Evolutionary conservation across 2,329 filamentous ascomycete species (phyloP).

Genomic region (Ophiostoma himal-ulmi): DNA sequence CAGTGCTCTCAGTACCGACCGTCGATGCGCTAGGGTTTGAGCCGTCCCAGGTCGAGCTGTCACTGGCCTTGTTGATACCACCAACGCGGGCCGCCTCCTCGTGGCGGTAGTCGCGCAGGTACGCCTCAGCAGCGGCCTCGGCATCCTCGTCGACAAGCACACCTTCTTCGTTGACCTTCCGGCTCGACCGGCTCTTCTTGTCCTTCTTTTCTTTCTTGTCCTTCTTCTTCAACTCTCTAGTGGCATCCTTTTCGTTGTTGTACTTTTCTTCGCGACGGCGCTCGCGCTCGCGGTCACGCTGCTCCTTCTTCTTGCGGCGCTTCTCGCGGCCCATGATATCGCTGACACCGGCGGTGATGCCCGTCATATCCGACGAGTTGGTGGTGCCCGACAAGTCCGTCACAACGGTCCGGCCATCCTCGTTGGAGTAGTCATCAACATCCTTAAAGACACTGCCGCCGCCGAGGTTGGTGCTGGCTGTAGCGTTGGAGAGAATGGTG

Average conservation of each 20-base stretch:
- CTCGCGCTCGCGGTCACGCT: constrained; percentile 44
- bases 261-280: constrained; percentile 35
- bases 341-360: constrained; percentile 53
- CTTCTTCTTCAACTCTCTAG: constrained; percentile 29
- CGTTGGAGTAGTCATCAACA: constrained; percentile 45
- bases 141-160: constrained; percentile 58
- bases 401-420: constrained; percentile 38
- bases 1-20: constrained; percentile 35
- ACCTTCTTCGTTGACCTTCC: constrained; percentile 53
- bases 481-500: constrained; percentile 75
- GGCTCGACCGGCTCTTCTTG: constrained; percentile 35
- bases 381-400: constrained; percentile 25
- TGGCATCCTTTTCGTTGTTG: constrained; percentile 33
- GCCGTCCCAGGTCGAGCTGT: constrained; percentile 75
- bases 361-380: constrained; percentile 38
- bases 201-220: constrained; percentile 32
- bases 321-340: constrained; percentile 52
- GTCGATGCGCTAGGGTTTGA: constrained; percentile 58
- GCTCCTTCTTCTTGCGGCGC: constrained; percentile 46
- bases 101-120: constrained; percentile 76
- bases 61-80: constrained; percentile 76
- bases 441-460: constrained; percentile 80
- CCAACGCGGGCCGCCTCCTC: constrained; percentile 84
- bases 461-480: constrained; percentile 75
- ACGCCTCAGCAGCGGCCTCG: constrained; percentile 58